These are phyloP conservation scores for Somion occarium DNA, from an alignment of 1,284 basidiomycete species.

Conservation along the genomic window DNA sequence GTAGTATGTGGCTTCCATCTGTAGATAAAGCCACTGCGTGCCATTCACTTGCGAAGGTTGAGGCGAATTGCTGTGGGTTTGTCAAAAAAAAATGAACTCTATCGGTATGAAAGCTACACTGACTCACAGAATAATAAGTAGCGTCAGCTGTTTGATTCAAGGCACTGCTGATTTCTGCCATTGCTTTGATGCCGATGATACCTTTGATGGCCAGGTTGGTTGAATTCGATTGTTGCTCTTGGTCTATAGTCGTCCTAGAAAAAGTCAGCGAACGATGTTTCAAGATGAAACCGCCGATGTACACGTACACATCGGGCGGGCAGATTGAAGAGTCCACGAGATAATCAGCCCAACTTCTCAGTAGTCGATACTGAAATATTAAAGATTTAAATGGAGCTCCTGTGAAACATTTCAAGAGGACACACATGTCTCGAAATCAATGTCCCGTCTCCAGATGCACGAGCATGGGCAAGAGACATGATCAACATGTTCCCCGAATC, in stretches of 20 bases:
- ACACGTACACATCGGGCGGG: slow-evolving; percentile 41
- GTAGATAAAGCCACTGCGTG: slow-evolving; percentile 31
- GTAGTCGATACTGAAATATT: slow-evolving; percentile 37
- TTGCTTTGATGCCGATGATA: slow-evolving; percentile 61
- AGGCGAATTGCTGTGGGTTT: slow-evolving; percentile 22
- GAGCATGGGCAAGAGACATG: slow-evolving; percentile 64
- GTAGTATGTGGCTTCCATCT: slow-evolving; percentile 27
- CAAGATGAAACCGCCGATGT: slow-evolving; percentile 40
- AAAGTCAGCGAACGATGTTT: slow-evolving; percentile 36
- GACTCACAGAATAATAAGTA: background rate
- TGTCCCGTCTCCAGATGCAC: slow-evolving; percentile 49
- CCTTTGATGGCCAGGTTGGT: slow-evolving; percentile 74
- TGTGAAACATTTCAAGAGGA: slow-evolving; percentile 17
- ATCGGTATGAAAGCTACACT: slow-evolving; percentile 36
- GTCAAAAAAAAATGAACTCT: slow-evolving; percentile 47
- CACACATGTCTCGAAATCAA: slow-evolving; percentile 48
- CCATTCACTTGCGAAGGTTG: slow-evolving; percentile 20
- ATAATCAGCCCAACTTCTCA: slow-evolving; percentile 66
- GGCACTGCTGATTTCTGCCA: slow-evolving; percentile 41
- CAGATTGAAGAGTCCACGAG: slow-evolving; percentile 56
- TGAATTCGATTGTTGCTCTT: slow-evolving; percentile 48
- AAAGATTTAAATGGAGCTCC: background rate
- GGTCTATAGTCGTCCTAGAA: slow-evolving; percentile 7
- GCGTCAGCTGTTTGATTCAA: background rate
- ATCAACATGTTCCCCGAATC: slow-evolving; percentile 69